These are phyloP conservation scores for Verbascum thapsus DNA, from an alignment of 257 asterid species.

Conservation along the genomic window DNA sequence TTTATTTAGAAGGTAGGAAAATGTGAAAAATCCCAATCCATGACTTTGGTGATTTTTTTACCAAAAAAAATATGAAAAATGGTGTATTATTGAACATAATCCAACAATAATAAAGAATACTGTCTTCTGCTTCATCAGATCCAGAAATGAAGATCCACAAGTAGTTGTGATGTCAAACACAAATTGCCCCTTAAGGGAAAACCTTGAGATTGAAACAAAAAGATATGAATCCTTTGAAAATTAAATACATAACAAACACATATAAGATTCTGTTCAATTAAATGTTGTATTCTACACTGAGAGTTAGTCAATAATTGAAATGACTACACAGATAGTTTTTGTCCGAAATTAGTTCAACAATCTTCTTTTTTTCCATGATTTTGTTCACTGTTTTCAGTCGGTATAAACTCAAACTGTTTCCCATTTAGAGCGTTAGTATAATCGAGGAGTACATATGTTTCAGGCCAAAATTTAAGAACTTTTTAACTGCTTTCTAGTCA, in stretches of 20 bases:
- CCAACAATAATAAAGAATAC: neutral
- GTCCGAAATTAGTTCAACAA: neutral
- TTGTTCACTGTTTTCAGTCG: constrained; percentile 10
- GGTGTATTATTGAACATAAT: no score
- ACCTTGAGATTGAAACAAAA: constrained; percentile 26
- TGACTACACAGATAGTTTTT: no score
- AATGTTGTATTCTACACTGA: constrained; percentile 8
- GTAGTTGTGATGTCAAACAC: constrained; percentile 1
- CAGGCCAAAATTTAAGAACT: neutral
- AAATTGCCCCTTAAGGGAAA: constrained; percentile 9
- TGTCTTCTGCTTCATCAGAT: constrained; percentile 29
- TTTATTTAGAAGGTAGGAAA: no score
- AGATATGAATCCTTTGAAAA: neutral
- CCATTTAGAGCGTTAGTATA: neutral
- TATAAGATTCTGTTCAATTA: no score
- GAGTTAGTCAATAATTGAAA: no score
- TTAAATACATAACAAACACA: no score
- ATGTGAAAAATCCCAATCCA: no score
- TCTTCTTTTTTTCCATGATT: constrained; percentile 12
- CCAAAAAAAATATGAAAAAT: no score
- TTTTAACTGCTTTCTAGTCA: constrained; percentile 2
- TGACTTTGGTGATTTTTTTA: neutral
- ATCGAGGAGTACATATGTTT: neutral
- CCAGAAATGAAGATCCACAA: constrained; percentile 12
- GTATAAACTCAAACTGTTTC: neutral